Evolutionary conservation across 805 yeast species (phyloP), one percentile per base, ranked within the genome.

Genomic region (Hanseniaspora taiwanica): DNA sequence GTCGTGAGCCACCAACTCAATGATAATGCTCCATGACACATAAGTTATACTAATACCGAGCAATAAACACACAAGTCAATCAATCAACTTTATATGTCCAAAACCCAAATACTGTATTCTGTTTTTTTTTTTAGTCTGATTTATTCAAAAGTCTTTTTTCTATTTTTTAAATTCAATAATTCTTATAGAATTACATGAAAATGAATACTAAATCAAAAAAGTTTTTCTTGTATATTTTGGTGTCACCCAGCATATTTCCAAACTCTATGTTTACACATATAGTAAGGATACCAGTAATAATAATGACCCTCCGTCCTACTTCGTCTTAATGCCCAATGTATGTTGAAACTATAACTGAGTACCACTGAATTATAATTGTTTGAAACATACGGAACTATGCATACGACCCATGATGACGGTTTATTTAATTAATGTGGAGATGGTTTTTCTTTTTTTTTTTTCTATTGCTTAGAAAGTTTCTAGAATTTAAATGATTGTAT

Each of bases 391-490:
- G 69, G 82, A 73, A 74, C 95, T 82, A 85, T 89, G 97, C 87
- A 89, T 79, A 76, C 98, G 95, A 87, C 94, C 98, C 98, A 89
- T 89, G 68, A 75, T 82, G 78, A 71, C 62, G 66, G 68, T 59
- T 66, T 64, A 59, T 55, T 62, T 51, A 47, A 47, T 44, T 42
- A 25, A 17, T 27, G 6, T 27, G 23, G 41, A 38, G 35, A 27
- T 38, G 44, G 41, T 41, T 35, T 19, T 35, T 35, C 6, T 23
- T 44, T 45, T 52, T 46, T 42, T 45, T 43, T 45, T 44, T 42
- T 43, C 42, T 38, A 13, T n/a, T 37, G 17, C 3, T 8, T 6
- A 25, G 21, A 7, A 13, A 20, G 8, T 12, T 17, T 29, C 14
- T 19, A 8, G 6, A 33, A 18, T 14, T 21, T 27, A 21, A 23